These are phyloP conservation scores for Citrus sp. DNA, from an alignment of 345 rosid genomes.

Conservation along the genomic window DNA sequence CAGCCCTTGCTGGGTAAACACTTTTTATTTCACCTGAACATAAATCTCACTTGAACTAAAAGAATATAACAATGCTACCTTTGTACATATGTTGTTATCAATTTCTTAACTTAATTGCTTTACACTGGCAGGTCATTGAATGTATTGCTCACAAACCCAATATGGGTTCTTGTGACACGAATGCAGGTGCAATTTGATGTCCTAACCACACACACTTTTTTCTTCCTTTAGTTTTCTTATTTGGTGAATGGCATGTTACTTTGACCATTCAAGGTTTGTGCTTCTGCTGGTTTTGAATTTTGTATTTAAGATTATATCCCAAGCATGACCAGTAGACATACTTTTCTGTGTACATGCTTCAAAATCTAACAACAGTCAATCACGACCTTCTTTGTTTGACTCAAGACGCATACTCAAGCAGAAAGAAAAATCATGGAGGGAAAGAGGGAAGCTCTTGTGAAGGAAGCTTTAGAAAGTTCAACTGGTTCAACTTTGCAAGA, in stretches of 20 bases:
- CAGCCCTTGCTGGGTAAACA: constrained; percentile 58
- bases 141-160: constrained; percentile 58
- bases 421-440: constrained; percentile 57
- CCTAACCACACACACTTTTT: not conserved
- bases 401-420: constrained; percentile 70
- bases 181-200: constrained; percentile 48
- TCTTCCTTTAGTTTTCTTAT: not conserved
- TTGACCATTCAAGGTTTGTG: not conserved
- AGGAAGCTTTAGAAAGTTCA: constrained; percentile 41
- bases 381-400: constrained; percentile 4
- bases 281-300: constrained; percentile 1
- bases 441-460: constrained; percentile 52
- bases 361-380: constrained; percentile 1
- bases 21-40: not conserved
- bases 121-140: constrained; percentile 53
- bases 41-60: not conserved
- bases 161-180: constrained; percentile 73
- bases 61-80: not conserved
- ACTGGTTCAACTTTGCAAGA: constrained; percentile 33
- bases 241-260: not conserved
- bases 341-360: not conserved
- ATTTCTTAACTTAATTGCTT: not conserved
- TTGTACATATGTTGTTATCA: not conserved
- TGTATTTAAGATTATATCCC: not conserved
- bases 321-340: not conserved